Evolutionary conservation across 164 flowering plant species (phyloP).

Genomic region (Tetracentron sinense): DNA sequence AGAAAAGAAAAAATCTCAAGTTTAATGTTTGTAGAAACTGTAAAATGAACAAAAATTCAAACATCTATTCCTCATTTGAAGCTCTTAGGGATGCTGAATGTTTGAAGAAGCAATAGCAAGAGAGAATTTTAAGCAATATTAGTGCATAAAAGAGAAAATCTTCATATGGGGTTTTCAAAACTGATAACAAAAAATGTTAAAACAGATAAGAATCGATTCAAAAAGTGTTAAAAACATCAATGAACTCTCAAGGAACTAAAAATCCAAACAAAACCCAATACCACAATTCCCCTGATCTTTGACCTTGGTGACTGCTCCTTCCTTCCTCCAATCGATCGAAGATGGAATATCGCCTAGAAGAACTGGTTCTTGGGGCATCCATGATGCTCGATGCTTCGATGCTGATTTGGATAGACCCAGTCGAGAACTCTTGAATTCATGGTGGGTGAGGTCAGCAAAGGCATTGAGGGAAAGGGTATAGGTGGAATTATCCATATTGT

Average conservation of each 20-base stretch:
- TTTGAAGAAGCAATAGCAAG: background rate
- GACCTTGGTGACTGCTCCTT: slow-evolving; percentile 81
- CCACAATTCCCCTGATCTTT: slow-evolving; percentile 95
- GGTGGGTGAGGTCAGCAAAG: slow-evolving; percentile 83
- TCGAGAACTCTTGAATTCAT: slow-evolving; percentile 65
- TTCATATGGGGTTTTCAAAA: background rate
- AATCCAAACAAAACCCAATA: slow-evolving; percentile 20
- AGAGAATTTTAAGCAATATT: background rate
- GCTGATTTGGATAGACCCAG: slow-evolving; percentile 46
- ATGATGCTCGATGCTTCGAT: background rate
- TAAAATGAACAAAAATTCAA: no score
- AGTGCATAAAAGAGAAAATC: background rate
- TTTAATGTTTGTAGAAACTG: background rate
- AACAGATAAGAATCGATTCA: slow-evolving; percentile 1
- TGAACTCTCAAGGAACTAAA: no score
- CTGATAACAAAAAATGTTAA: background rate
- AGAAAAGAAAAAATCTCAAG: background rate
- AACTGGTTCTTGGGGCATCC: background rate
- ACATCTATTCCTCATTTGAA: no score
- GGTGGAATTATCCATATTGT: slow-evolving; percentile 38
- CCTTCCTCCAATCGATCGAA: slow-evolving; percentile 85
- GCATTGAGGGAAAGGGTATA: slow-evolving; percentile 66
- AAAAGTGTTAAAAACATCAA: no score
- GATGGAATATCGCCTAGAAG: slow-evolving; percentile 40
- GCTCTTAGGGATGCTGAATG: background rate